These are phyloP conservation scores for Solanum hybrid DNA, from an alignment of 305 asterid genomes.

Conservation along the genomic window DNA sequence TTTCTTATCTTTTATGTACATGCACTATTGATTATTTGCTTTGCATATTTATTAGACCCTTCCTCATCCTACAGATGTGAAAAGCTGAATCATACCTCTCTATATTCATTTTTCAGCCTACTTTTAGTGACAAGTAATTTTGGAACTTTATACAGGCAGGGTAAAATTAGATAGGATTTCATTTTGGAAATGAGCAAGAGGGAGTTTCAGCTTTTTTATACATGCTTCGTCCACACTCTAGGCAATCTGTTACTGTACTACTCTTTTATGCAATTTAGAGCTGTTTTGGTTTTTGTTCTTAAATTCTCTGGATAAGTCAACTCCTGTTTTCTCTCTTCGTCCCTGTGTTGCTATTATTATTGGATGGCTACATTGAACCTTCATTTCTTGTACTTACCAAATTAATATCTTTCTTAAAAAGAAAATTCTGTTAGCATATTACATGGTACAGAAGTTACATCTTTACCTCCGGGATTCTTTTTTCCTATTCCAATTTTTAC, in stretches of 20 bases:
- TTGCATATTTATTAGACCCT: neutral
- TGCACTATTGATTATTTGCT: neutral
- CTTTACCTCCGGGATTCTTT: neutral
- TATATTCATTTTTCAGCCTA: neutral
- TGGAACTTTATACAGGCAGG: neutral
- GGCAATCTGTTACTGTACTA: neutral
- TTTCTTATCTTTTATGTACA: constrained; percentile 5
- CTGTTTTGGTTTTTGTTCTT: neutral
- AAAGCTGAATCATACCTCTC: neutral
- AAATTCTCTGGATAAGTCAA: neutral
- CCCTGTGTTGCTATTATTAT: neutral
- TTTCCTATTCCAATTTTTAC: neutral
- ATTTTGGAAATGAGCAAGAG: neutral
- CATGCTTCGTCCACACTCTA: neutral
- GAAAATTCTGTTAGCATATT: neutral
- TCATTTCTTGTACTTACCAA: neutral
- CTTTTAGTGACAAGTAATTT: neutral
- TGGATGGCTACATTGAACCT: neutral
- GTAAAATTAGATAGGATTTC: neutral
- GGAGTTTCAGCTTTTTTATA: neutral
- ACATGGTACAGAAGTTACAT: neutral
- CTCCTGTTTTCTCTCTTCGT: neutral
- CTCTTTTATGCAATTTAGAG: neutral
- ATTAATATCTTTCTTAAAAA: neutral
- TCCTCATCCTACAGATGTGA: neutral